Evolutionary conservation across 106 monocot genomes (phyloP).

Genomic region (Triglochin maritima): DNA sequence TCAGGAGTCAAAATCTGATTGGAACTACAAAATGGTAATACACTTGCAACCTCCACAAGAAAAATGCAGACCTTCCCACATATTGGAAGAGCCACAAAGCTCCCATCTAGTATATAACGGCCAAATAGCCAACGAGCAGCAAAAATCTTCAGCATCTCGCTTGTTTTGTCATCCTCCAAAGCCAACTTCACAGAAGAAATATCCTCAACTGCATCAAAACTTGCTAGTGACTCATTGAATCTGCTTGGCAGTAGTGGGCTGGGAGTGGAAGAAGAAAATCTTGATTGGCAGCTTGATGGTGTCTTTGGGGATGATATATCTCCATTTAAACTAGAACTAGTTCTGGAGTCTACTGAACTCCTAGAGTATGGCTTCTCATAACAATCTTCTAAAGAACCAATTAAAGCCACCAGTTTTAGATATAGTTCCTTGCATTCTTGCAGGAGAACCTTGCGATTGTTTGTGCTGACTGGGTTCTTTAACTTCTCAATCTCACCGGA

Average conservation of each 20-base stretch:
- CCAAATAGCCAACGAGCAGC: conserved; percentile 49
- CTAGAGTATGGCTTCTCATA: neutral
- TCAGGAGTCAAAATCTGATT: conserved; percentile 8
- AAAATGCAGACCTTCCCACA: conserved; percentile 46
- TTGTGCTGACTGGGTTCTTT: neutral
- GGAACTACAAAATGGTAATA: conserved; percentile 1
- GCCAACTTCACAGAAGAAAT: conserved; percentile 21
- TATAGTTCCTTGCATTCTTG: conserved; percentile 36
- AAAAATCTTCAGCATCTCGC: conserved; percentile 27
- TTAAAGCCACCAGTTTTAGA: conserved; percentile 30
- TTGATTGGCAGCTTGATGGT: conserved; percentile 13
- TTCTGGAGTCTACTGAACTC: neutral
- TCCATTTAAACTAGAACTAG: conserved; percentile 1
- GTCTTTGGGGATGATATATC: conserved; percentile 35
- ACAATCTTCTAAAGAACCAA: neutral
- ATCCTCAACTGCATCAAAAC: conserved; percentile 11
- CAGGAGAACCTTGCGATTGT: conserved; percentile 7
- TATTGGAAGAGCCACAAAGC: conserved; percentile 48
- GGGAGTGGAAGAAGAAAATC: conserved; percentile 18
- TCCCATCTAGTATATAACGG: conserved; percentile 54
- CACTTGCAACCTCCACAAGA: conserved; percentile 28
- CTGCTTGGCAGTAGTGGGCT: conserved; percentile 8
- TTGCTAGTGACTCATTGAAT: conserved; percentile 8
- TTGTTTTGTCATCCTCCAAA: conserved; percentile 52
- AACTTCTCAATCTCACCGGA: neutral